Evolutionary conservation across 192 early-diverging fungal genomes (phyloP).

Genomic region (Piromyces sp.): DNA sequence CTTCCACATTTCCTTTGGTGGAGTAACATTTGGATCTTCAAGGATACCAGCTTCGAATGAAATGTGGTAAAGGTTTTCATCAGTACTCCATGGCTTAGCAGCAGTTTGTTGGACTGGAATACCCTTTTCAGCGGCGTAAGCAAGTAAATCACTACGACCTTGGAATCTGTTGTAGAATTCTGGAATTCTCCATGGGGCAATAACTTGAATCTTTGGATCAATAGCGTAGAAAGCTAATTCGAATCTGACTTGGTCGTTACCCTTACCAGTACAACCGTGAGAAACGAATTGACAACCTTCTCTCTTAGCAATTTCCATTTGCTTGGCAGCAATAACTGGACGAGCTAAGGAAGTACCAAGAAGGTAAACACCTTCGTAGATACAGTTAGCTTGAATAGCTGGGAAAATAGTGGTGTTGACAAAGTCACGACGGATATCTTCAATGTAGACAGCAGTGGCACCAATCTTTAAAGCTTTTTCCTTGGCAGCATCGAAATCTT

Average conservation of each 20-base stretch:
- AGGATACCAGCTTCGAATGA: constrained; percentile 96
- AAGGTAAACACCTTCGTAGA: constrained; percentile 91
- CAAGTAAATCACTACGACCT: constrained; percentile 78
- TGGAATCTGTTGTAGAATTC: constrained; percentile 91
- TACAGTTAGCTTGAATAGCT: constrained; percentile 80
- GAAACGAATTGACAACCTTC: constrained; percentile 92
- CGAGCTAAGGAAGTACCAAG: constrained; percentile 94
- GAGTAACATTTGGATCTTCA: constrained; percentile 89
- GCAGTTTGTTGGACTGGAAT: constrained; percentile 92
- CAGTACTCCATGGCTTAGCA: constrained; percentile 96
- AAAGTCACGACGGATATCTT: constrained; percentile 87
- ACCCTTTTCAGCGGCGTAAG: constrained; percentile 70
- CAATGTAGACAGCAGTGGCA: constrained; percentile 84
- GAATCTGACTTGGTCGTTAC: constrained; percentile 99
- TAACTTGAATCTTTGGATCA: constrained; percentile 81
- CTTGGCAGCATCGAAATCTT: constrained; percentile 89
- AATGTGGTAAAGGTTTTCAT: constrained; percentile 99
- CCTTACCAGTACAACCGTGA: constrained; percentile 99
- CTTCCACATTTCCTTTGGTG: constrained; percentile 98
- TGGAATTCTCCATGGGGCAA: constrained; percentile 92
- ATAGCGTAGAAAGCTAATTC: constrained; percentile 97
- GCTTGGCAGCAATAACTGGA: constrained; percentile 76
- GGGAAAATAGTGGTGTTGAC: constrained; percentile 86
- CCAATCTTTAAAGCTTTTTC: constrained; percentile 85
- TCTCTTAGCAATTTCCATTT: constrained; percentile 74